Conservation (phyloP, 257 asterid species). For the Knoxia roxburghii region DNA sequence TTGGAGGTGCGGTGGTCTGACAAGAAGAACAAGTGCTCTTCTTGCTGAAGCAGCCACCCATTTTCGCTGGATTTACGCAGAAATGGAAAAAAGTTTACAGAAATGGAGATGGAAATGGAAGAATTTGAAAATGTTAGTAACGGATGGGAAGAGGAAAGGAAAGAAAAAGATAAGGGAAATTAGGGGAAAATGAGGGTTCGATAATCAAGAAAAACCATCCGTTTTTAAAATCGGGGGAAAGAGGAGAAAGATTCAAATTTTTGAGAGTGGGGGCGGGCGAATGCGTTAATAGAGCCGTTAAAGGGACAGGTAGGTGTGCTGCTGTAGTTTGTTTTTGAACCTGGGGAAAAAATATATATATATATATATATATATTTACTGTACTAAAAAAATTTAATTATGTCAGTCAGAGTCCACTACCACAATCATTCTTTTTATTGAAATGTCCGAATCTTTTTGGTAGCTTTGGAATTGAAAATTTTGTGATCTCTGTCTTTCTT, state of each 20-base stretch:
- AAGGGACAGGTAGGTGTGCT: conserved; percentile 3
- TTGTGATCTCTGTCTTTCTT: no score
- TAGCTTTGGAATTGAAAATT: conserved; percentile 6
- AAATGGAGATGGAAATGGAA: conserved; percentile 3
- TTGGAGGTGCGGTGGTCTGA: conserved; percentile 26
- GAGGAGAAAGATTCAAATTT: conserved; percentile 45
- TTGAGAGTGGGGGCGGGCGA: conserved; percentile 23
- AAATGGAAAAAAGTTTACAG: conserved; percentile 13
- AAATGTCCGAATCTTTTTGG: background rate
- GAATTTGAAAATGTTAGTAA: conserved; percentile 12
- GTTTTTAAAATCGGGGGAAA: conserved; percentile 25
- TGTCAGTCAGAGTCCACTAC: conserved; percentile 13
- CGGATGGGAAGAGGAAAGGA: conserved; percentile 13
- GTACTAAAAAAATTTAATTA: conserved; percentile 15
- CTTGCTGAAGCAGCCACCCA: conserved; percentile 97
- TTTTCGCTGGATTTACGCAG: conserved; percentile 19
- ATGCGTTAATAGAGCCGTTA: conserved; percentile 59
- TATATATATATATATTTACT: background rate
- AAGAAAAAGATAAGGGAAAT: conserved; percentile 19
- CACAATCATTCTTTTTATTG: conserved; percentile 3
- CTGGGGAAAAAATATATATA: background rate
- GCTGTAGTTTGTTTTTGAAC: conserved; percentile 6
- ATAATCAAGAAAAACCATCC: conserved; percentile 47
- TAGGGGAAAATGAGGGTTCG: conserved; percentile 26
- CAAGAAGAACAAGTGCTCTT: conserved; percentile 43